phyloP scores from a whole-genome alignment of 768 basidiomycete species.

The Mycena haematopus region DNA sequence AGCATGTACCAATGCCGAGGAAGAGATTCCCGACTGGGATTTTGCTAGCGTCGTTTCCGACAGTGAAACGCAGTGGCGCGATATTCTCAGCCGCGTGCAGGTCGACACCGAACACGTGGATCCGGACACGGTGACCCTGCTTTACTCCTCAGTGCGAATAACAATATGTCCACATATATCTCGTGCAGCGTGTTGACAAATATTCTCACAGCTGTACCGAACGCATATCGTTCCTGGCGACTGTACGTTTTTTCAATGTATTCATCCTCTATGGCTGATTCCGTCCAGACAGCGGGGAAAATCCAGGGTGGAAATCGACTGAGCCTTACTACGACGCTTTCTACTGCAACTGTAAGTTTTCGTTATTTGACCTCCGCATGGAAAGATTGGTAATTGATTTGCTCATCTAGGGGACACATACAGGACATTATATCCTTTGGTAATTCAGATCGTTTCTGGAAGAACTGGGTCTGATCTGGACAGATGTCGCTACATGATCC shows the following conservation, averaged over 20 bases:
- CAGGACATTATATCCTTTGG: slow-evolving; percentile 62
- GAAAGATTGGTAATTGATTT: not conserved
- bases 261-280: not conserved
- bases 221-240: slow-evolving; percentile 71
- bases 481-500: slow-evolving; percentile 68
- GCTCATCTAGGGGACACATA: slow-evolving; percentile 58
- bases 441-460: not conserved
- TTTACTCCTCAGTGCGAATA: slow-evolving; percentile 62
- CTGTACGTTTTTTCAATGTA: slow-evolving; percentile 45
- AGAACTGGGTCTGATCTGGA: not conserved
- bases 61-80: slow-evolving; percentile 60
- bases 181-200: not conserved
- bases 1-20: slow-evolving; percentile 65
- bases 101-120: slow-evolving; percentile 56
- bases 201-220: slow-evolving; percentile 53
- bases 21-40: slow-evolving; percentile 64
- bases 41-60: slow-evolving; percentile 55
- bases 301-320: slow-evolving; percentile 65
- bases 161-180: not conserved
- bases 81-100: slow-evolving; percentile 59
- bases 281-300: slow-evolving; percentile 63
- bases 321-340: slow-evolving; percentile 74
- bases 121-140: slow-evolving; percentile 55
- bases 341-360: slow-evolving; percentile 65
- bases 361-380: not conserved